A percentile compares a stretch with the other conserved stretches of the same genome.
phyloP scores from a whole-genome alignment of 2,329 filamentous ascomycete species.

The Hypoxylon sp. region DNA sequence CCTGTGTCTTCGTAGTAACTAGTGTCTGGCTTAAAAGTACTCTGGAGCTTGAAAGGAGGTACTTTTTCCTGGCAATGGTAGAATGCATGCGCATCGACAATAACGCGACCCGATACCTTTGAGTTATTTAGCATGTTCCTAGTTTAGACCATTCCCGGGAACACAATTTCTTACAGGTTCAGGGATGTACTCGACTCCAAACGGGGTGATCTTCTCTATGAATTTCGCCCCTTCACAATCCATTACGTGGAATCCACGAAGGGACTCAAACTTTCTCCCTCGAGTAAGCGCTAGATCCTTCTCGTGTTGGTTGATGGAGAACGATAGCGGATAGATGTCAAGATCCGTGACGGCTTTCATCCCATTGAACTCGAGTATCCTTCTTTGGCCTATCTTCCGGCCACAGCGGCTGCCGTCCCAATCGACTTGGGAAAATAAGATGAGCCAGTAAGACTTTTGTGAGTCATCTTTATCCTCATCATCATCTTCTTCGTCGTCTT shows the following conservation, averaged over 20 bases:
- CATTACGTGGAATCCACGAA: slow-evolving; percentile 1
- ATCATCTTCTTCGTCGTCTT: neutral
- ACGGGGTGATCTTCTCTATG: neutral
- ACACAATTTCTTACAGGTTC: neutral
- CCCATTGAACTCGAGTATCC: neutral
- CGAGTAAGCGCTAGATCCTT: neutral
- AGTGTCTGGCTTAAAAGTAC: neutral
- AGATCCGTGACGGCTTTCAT: neutral
- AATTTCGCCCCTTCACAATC: neutral
- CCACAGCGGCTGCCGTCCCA: neutral
- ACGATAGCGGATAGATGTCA: neutral
- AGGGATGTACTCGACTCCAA: neutral
- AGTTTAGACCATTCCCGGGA: neutral
- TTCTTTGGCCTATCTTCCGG: neutral
- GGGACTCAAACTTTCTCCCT: slow-evolving; percentile 1
- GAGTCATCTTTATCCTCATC: neutral
- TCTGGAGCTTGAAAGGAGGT: neutral
- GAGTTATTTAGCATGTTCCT: neutral
- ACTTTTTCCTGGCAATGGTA: neutral
- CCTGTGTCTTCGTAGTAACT: neutral
- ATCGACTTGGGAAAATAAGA: neutral
- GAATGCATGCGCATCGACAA: neutral
- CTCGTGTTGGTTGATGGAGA: neutral
- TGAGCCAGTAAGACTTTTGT: neutral
- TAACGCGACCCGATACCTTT: neutral